Percentiles rank a stretch among this genome's conserved stretches.
phyloP scores from a whole-genome alignment of 257 asterid species.

The Solanum lignicaule region DNA sequence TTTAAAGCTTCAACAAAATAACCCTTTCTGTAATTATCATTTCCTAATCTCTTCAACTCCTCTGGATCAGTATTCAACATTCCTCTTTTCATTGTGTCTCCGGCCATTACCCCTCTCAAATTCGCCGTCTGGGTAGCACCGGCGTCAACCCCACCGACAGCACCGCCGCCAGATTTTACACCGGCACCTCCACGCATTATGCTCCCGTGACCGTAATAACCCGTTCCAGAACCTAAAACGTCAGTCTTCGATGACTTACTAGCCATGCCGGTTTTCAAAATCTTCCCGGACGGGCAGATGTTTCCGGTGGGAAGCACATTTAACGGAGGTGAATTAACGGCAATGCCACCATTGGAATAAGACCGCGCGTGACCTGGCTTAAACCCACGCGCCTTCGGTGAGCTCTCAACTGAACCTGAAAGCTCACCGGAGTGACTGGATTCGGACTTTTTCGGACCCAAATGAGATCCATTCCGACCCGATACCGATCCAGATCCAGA shows the following conservation, averaged over 20 bases:
- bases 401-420: constrained; percentile 1
- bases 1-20: constrained; percentile 52
- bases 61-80: constrained; percentile 43
- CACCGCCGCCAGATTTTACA: constrained; percentile 16
- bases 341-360: constrained; percentile 38
- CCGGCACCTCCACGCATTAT: constrained; percentile 52
- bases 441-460: constrained; percentile 26
- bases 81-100: not conserved
- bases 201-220: constrained; percentile 75
- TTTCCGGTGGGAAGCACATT: constrained; percentile 61
- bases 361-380: constrained; percentile 50
- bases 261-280: constrained; percentile 47
- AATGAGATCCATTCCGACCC: constrained; percentile 35
- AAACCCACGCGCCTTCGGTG: constrained; percentile 12
- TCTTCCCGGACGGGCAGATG: constrained; percentile 66
- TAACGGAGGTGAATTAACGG: constrained; percentile 43
- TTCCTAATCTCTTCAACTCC: constrained; percentile 75
- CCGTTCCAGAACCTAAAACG: constrained; percentile 48
- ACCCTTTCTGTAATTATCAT: constrained; percentile 62
- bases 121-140: constrained; percentile 4
- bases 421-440: constrained; percentile 65
- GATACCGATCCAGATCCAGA: constrained; percentile 87
- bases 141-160: not conserved
- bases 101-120: constrained; percentile 17
- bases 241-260: constrained; percentile 39